phyloP scores from a whole-genome alignment of 2,329 filamentous ascomycete species.

The Aspergillus aculeatus region DNA sequence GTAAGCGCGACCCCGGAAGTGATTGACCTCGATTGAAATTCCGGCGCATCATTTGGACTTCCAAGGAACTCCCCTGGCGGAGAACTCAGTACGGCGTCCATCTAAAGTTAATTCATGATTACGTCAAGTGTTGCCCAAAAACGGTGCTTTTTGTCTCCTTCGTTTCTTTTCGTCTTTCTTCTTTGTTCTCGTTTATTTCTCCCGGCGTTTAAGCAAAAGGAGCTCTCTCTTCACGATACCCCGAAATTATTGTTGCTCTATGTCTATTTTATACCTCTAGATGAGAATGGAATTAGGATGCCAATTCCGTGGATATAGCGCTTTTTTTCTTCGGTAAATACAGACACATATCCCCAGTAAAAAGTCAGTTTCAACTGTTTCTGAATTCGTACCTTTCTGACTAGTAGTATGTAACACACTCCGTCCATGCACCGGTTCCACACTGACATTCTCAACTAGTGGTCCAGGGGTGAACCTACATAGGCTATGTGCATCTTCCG shows the following conservation, averaged over 20 bases:
- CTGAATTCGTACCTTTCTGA: neutral
- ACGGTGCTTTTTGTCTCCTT: constrained; percentile 1
- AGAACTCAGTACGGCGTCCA: neutral
- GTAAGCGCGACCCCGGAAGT: neutral
- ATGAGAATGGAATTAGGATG: neutral
- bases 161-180: neutral
- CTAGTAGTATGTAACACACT: no score
- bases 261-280: neutral
- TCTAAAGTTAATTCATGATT: neutral
- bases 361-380: neutral
- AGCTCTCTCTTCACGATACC: constrained; percentile 11
- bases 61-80: no score
- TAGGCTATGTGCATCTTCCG: no score
- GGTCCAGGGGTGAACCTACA: no score
- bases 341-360: neutral
- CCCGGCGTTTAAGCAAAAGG: neutral
- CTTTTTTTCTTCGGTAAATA: neutral
- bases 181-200: neutral
- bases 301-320: neutral
- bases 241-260: neutral
- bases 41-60: neutral
- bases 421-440: no score
- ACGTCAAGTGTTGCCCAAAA: neutral
- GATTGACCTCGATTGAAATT: neutral
- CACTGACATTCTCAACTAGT: no score